Base-by-base conservation (phyloP, 2,329 filamentous ascomycete genomes). In the Biscogniauxia marginata region DNA sequence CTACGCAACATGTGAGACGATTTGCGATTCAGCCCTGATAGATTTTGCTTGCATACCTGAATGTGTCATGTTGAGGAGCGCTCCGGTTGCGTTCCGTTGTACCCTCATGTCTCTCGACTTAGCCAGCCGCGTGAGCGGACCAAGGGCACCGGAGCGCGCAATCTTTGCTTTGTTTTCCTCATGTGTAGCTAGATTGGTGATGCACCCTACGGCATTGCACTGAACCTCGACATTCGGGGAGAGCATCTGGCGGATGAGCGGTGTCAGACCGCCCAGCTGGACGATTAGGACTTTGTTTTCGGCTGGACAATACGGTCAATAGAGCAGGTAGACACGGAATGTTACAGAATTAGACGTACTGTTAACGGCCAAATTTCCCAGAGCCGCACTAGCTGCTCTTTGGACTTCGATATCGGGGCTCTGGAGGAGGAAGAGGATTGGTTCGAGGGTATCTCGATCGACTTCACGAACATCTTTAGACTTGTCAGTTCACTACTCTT, bases 111-210 rank as follows among this genome's bases (percentile, higher is more conserved):
- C 95, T 74, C 96, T 93, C 20, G 95, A 98, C 75, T 96, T 98
- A 60, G 95, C 95, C 56, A 99, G 79, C 61, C 90, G 85, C 47
- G 95, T 99, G 65, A 99, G 79, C 7, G 95, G 95, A 7, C 89
- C 91, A 55, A 99, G 81, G 53, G 95, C 95, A 56, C 95, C 95
- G 3, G 95, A 99, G 59, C 91, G 86, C 65, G 95, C 95, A 73
- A 99, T 99, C 78, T 96, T 97, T 56, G 95, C 93, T 78, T 99
- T 99, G 79, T 99, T 99, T 67, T 98, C 95, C 77, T 99, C 95
- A 70, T 99, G 95, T 2, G 95, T 99, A 53, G 95, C 95, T 55
- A 99, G 78, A 71, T 99, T 99, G 47, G 95, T 99, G 73, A 99
- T 99, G 78, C 95, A 99, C 51, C 95, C 95, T 59, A 99, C 95